A percentile compares a stretch with the other conserved stretches of the same genome.
Conservation (phyloP, 2,329 filamentous ascomycete species). For the Leptographium wingfieldii region DNA sequence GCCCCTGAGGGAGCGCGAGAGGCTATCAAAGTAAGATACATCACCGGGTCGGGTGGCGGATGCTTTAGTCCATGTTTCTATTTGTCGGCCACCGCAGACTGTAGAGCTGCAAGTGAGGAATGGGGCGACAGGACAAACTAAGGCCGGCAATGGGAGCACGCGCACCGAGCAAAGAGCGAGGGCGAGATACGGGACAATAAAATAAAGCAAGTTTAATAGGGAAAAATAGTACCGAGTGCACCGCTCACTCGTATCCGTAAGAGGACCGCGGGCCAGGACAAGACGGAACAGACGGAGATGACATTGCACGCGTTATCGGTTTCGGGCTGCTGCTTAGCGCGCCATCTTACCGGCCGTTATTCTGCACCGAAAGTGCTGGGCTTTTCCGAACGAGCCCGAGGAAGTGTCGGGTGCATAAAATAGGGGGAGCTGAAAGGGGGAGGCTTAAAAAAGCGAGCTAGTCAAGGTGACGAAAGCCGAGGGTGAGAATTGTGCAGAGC, state of each 20-base stretch:
- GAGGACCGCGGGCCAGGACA: background rate
- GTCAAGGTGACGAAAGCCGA: background rate
- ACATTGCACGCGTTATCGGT: background rate
- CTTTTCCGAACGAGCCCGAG: background rate
- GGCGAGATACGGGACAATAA: background rate
- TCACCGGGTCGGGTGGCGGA: background rate
- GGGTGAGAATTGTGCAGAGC: background rate
- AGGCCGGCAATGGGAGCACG: background rate
- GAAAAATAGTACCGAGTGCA: background rate
- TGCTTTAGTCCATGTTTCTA: background rate
- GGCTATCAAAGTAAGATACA: background rate
- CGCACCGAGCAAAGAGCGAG: background rate
- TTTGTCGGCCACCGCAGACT: background rate
- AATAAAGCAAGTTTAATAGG: background rate
- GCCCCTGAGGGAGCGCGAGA: no score
- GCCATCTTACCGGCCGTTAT: background rate
- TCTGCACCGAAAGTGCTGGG: no score
- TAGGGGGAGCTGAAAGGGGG: background rate
- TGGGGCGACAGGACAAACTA: background rate
- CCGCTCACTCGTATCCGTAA: no score
- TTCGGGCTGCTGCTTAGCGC: background rate
- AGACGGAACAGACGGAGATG: constrained; percentile 1
- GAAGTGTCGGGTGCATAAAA: background rate
- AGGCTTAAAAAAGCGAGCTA: background rate
- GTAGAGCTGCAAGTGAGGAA: background rate